phyloP scores from a whole-genome alignment of 169 alveolate species.

The Besnoitia besnoiti region DNA sequence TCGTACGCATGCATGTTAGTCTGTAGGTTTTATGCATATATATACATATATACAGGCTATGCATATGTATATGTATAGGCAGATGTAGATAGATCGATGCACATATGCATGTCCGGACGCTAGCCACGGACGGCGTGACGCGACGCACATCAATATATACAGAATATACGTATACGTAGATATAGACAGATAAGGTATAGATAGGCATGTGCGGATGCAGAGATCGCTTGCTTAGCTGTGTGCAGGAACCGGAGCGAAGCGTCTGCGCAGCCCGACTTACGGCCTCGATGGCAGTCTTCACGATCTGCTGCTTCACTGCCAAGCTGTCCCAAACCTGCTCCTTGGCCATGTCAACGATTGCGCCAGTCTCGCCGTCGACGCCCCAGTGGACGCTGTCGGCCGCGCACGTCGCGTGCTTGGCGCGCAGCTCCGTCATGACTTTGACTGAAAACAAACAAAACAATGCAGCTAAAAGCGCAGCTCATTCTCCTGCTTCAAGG shows the following conservation, averaged over 20 bases:
- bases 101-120: neutral
- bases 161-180: neutral
- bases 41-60: neutral
- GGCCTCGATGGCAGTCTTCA: constrained; percentile 96
- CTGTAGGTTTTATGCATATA: too few relatives aligned
- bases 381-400: constrained; percentile 82
- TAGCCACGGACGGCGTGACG: too few relatives aligned
- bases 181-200: neutral
- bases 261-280: constrained; percentile 59
- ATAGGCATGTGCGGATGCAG: too few relatives aligned
- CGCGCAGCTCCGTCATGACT: constrained; percentile 90
- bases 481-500: too few relatives aligned
- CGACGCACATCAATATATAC: neutral
- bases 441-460: constrained; percentile 77
- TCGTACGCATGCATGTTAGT: neutral
- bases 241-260: neutral
- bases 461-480: too few relatives aligned
- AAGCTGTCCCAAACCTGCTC: constrained; percentile 92
- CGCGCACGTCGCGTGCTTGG: constrained; percentile 82
- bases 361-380: constrained; percentile 95
- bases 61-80: neutral
- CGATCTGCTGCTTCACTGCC: constrained; percentile 94
- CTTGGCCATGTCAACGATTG: constrained; percentile 83
- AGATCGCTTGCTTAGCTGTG: too few relatives aligned
- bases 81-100: neutral